phyloP scores from a whole-genome alignment of 306 rosid genomes.

The Fragaria ananassa region DNA sequence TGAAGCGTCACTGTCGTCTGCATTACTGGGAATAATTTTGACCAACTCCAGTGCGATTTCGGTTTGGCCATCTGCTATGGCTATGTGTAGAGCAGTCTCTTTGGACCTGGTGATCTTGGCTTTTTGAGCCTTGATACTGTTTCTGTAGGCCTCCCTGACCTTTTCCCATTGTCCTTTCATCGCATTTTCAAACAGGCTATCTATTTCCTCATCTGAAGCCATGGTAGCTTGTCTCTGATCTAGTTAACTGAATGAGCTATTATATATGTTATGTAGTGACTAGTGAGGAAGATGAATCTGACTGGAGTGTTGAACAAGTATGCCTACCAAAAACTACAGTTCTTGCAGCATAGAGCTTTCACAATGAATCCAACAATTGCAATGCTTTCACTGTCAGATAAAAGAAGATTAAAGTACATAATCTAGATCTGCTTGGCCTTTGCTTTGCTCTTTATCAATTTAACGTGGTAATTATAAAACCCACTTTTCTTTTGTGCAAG shows the following conservation, averaged over 20 bases:
- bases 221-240: background rate
- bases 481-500: background rate
- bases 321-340: background rate
- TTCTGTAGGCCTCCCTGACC: slow-evolving; percentile 5
- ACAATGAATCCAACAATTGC: background rate
- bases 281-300: background rate
- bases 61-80: slow-evolving; percentile 18
- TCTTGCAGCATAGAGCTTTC: background rate
- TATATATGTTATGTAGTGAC: background rate
- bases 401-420: background rate
- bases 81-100: slow-evolving; percentile 29
- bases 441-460: background rate
- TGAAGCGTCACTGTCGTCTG: background rate
- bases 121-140: background rate
- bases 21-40: background rate
- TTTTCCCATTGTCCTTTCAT: slow-evolving; percentile 26
- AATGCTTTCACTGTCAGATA: background rate
- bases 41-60: slow-evolving; percentile 10
- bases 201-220: slow-evolving; percentile 9
- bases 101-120: slow-evolving; percentile 22
- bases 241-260: background rate
- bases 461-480: background rate
- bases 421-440: background rate
- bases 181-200: slow-evolving; percentile 15
- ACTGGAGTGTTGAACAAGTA: background rate